These are phyloP conservation scores for Colletotrichum godetiae DNA, from an alignment of 2,329 filamentous ascomycete species.

Conservation along the genomic window DNA sequence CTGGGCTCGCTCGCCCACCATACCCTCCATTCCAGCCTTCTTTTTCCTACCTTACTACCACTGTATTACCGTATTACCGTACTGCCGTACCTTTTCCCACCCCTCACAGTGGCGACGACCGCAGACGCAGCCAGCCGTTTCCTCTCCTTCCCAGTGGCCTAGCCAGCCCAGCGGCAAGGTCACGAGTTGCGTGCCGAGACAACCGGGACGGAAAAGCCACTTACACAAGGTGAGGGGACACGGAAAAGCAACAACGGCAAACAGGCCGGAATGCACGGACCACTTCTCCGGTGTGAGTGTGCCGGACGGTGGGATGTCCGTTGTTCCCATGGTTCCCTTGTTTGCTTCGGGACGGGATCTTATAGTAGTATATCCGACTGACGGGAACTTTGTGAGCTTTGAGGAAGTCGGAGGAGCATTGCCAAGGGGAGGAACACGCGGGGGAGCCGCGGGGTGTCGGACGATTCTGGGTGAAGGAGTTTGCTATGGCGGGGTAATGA, in stretches of 20 bases:
- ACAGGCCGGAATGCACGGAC: conserved; percentile 8
- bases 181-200: conserved; percentile 17
- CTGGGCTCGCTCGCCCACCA: not conserved
- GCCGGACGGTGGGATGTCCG: not conserved
- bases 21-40: conserved; percentile 4
- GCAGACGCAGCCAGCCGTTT: not conserved
- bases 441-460: not conserved
- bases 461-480: not conserved
- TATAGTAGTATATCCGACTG: not conserved
- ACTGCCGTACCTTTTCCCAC: not conserved
- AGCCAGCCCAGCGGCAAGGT: not conserved
- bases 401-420: not conserved
- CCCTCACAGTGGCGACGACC: conserved; percentile 1
- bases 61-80: no score
- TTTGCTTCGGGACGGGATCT: not conserved
- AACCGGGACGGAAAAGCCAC: conserved; percentile 31
- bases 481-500: not conserved
- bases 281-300: not conserved
- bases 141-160: not conserved
- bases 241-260: conserved; percentile 18
- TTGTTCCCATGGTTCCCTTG: not conserved
- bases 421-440: not conserved
- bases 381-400: not conserved
- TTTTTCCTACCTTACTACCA: not conserved
- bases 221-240: not conserved